phyloP scores from a whole-genome alignment of 805 yeast species.

The Saturnispora gosingensis region DNA sequence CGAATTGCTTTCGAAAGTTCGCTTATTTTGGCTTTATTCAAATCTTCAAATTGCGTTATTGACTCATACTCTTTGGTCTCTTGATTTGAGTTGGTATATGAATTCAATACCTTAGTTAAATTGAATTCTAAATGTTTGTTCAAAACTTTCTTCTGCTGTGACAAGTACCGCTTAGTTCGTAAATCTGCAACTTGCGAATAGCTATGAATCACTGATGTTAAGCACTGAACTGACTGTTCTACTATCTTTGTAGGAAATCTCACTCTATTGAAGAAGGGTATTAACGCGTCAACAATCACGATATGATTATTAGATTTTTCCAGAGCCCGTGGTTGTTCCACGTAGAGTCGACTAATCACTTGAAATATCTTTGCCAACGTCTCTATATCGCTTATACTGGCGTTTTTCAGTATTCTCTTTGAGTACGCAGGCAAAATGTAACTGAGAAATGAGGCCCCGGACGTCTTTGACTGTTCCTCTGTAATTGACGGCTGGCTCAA shows the following conservation, averaged over 20 bases:
- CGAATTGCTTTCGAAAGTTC: conserved; percentile 22
- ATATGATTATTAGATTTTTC: conserved; percentile 13
- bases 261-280: conserved; percentile 22
- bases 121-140: conserved; percentile 18
- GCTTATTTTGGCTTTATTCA: conserved; percentile 18
- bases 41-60: conserved; percentile 11
- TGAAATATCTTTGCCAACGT: conserved; percentile 1
- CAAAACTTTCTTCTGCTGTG: conserved; percentile 16
- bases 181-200: conserved; percentile 18
- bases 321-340: conserved; percentile 1
- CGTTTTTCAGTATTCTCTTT: neutral
- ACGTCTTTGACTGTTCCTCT: conserved; percentile 3
- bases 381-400: neutral
- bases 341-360: conserved; percentile 1
- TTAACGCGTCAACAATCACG: conserved; percentile 14
- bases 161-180: conserved; percentile 17
- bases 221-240: conserved; percentile 16
- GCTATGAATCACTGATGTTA: conserved; percentile 17
- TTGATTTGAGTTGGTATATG: conserved; percentile 19
- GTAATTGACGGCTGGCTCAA: neutral
- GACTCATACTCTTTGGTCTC: conserved; percentile 11
- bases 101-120: conserved; percentile 17
- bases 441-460: conserved; percentile 4
- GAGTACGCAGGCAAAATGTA: conserved; percentile 7
- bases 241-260: conserved; percentile 18